phyloP scores from a whole-genome alignment of 1,139 yeast genomes.

The Torulaspora pretoriensis region DNA sequence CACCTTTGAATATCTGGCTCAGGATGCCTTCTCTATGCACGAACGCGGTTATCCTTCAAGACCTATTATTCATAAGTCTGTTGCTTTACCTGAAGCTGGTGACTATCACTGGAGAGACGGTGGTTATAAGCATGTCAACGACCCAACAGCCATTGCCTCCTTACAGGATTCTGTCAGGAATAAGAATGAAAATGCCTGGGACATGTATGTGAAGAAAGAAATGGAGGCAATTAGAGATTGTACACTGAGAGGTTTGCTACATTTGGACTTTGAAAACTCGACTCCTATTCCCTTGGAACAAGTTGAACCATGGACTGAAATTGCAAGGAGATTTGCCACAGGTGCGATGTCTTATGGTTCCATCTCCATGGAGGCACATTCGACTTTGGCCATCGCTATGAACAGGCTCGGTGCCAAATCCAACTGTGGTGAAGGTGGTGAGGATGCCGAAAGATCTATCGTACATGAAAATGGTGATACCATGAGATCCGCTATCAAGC shows the following conservation, averaged over 20 bases:
- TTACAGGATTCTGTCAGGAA: constrained; percentile 96
- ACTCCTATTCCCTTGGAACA: constrained; percentile 88
- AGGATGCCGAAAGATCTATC: constrained; percentile 85
- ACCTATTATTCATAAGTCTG: constrained; percentile 59
- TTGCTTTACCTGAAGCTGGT: constrained; percentile 87
- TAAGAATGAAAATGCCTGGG: constrained; percentile 90
- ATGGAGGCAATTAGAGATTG: constrained; percentile 88
- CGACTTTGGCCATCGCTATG: constrained; percentile 97
- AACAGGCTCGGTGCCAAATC: constrained; percentile 96
- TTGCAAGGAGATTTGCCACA: constrained; percentile 92
- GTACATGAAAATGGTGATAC: constrained; percentile 87
- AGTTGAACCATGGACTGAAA: constrained; percentile 99
- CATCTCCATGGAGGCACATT: constrained; percentile 96
- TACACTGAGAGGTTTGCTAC: constrained; percentile 89
- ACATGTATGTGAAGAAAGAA: constrained; percentile 83
- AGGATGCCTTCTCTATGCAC: constrained; percentile 91
- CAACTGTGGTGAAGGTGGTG: constrained; percentile 99
- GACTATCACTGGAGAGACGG: constrained; percentile 99
- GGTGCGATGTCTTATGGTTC: constrained; percentile 99
- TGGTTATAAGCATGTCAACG: constrained; percentile 92
- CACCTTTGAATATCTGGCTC: constrained; percentile 92
- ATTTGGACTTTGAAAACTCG: constrained; percentile 72
- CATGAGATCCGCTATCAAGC: constrained; percentile 97
- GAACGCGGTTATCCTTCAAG: constrained; percentile 87
- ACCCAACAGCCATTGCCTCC: constrained; percentile 91